Conservation (phyloP, 2,329 filamentous ascomycete genomes). For the Emmonsiellopsis sp. region DNA sequence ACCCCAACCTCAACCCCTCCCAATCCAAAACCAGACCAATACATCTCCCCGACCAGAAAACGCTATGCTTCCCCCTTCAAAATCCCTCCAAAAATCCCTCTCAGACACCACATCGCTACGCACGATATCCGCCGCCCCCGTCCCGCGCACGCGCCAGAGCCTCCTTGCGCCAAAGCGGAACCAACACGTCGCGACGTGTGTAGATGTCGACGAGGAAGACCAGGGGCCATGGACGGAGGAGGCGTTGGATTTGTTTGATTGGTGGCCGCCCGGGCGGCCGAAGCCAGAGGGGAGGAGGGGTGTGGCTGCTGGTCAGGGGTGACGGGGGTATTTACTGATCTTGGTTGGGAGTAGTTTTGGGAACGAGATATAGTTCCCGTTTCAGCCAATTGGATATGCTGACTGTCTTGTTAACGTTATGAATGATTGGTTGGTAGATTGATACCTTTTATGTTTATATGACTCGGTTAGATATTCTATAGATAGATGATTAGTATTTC, state of each 20-base stretch:
- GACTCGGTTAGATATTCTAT: too few species aligned
- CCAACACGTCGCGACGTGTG: slow-evolving; percentile 1
- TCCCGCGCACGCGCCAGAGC: neutral
- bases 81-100: slow-evolving; percentile 23
- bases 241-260: slow-evolving; percentile 35
- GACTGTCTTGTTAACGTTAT: too few species aligned
- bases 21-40: neutral
- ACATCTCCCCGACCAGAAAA: neutral
- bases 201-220: slow-evolving; percentile 17
- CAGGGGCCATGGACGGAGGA: slow-evolving; percentile 35
- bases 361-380: too few species aligned
- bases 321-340: too few species aligned
- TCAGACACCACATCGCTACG: slow-evolving; percentile 27
- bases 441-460: too few species aligned
- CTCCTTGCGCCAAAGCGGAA: slow-evolving; percentile 1
- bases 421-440: too few species aligned
- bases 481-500: too few species aligned
- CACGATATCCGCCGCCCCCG: slow-evolving; percentile 4
- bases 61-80: slow-evolving; percentile 1
- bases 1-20: neutral
- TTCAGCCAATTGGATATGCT: too few species aligned
- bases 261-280: slow-evolving; percentile 31
- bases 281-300: slow-evolving; percentile 19
- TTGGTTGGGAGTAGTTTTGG: too few species aligned
- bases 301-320: neutral